Percentiles rank a stretch among this genome's conserved stretches.
Conservation (phyloP, 768 basidiomycete species). For the Lactifluus pinguis region DNA sequence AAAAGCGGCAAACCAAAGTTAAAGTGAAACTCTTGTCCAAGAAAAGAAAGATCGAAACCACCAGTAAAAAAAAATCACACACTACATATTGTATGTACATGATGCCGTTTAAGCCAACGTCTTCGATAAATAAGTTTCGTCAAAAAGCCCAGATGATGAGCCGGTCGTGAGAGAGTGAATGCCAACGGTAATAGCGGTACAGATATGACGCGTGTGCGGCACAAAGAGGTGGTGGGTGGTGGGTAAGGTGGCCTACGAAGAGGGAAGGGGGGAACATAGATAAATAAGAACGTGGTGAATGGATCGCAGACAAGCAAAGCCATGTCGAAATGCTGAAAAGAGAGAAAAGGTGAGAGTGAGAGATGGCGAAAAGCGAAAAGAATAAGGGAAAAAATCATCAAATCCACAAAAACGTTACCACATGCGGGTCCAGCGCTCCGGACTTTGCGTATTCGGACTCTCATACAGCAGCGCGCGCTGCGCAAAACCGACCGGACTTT, state of each 20-base stretch:
- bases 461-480: slow-evolving; percentile 54
- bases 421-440: slow-evolving; percentile 37
- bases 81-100: not conserved
- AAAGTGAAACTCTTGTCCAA: not conserved
- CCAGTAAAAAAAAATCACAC: not conserved
- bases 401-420: slow-evolving; percentile 17
- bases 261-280: not conserved
- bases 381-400: not conserved
- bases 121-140: not conserved
- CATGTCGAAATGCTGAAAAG: not conserved
- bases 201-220: slow-evolving; percentile 1
- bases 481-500: slow-evolving; percentile 65
- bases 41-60: not conserved
- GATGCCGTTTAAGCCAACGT: not conserved
- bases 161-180: not conserved
- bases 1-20: not conserved
- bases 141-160: not conserved
- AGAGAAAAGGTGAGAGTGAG: not conserved
- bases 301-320: not conserved
- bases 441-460: slow-evolving; percentile 57
- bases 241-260: not conserved
- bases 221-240: not conserved
- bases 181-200: slow-evolving; percentile 8
- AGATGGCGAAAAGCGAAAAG: too few relatives aligned
- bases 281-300: not conserved